These are phyloP conservation scores for Entoloma clypeatum DNA, from an alignment of 1,284 basidiomycete genomes.

Conservation along the genomic window DNA sequence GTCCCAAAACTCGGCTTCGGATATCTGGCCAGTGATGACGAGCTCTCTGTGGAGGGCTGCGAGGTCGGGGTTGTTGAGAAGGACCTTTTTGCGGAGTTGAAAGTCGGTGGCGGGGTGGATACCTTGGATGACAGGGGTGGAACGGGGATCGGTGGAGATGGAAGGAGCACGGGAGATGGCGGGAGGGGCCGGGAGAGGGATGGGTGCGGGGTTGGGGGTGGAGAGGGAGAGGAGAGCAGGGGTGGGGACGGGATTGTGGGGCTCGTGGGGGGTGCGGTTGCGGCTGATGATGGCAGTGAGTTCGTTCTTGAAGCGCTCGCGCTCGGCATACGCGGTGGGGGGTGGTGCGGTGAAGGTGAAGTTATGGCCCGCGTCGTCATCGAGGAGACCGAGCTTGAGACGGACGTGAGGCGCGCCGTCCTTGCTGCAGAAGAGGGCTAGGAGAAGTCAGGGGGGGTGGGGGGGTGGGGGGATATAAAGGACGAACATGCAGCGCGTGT, in stretches of 20 bases:
- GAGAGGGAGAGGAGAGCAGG: constrained; percentile 25
- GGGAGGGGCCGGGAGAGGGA: constrained; percentile 29
- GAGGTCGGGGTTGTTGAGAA: constrained; percentile 73
- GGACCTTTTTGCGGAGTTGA: constrained; percentile 73
- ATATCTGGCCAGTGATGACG: constrained; percentile 80
- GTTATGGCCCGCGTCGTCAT: constrained; percentile 68
- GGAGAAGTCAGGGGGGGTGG: constrained; percentile 5
- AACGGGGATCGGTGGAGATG: constrained; percentile 51
- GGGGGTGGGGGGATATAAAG: not conserved
- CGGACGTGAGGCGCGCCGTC: constrained; percentile 72
- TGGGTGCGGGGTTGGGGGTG: constrained; percentile 27
- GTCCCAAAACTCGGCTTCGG: constrained; percentile 94
- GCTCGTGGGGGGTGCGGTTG: constrained; percentile 49
- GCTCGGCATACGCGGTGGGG: constrained; percentile 56
- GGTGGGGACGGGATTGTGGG: constrained; percentile 25
- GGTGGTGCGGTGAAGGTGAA: constrained; percentile 74
- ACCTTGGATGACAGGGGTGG: constrained; percentile 51
- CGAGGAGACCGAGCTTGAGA: constrained; percentile 64
- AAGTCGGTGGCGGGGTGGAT: constrained; percentile 63
- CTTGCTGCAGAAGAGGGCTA: constrained; percentile 81
- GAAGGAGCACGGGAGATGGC: constrained; percentile 58
- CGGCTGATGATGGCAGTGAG: constrained; percentile 69
- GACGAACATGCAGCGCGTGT: constrained; percentile 61
- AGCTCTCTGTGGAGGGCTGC: constrained; percentile 80
- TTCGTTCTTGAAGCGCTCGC: constrained; percentile 77